Percentiles rank a stretch among this genome's conserved stretches.
Evolutionary conservation across 257 asterid genomes (phyloP).

Genomic region (Schizonepeta tenuifolia): DNA sequence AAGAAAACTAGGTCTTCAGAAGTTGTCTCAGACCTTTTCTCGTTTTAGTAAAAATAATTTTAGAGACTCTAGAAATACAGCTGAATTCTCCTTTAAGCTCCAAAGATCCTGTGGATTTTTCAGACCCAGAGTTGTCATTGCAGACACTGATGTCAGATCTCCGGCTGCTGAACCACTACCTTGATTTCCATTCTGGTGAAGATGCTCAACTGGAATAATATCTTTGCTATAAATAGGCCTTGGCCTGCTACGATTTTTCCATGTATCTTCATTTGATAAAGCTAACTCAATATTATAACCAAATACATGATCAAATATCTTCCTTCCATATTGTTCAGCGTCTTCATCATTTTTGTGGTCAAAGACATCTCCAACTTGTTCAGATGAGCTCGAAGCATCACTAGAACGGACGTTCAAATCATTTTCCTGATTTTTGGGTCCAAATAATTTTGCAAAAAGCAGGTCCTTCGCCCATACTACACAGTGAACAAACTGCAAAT

Average conservation of each 20-base stretch:
- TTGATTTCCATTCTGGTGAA: constrained; percentile 72
- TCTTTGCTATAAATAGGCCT: constrained; percentile 82
- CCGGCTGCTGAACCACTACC: constrained; percentile 43
- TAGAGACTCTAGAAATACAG: constrained; percentile 82
- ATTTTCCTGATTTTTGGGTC: constrained; percentile 89
- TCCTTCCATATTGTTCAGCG: constrained; percentile 77
- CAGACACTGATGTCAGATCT: constrained; percentile 66
- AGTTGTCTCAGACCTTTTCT: constrained; percentile 65
- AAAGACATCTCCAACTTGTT: constrained; percentile 70
- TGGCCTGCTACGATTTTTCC: constrained; percentile 88
- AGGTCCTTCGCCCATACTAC: constrained; percentile 99
- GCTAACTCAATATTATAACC: constrained; percentile 95
- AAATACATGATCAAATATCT: constrained; percentile 93
- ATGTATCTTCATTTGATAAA: constrained; percentile 85
- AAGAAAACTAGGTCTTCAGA: constrained; percentile 23
- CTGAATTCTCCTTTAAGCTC: constrained; percentile 87
- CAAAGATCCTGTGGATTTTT: constrained; percentile 93
- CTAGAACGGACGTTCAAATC: constrained; percentile 83
- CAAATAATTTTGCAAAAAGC: constrained; percentile 91
- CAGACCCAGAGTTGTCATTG: constrained; percentile 81
- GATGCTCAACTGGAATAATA: constrained; percentile 46
- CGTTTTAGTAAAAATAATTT: constrained; percentile 68
- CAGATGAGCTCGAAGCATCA: constrained; percentile 76
- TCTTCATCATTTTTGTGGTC: constrained; percentile 66
- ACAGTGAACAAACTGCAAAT: constrained; percentile 94